Base-by-base conservation (phyloP, 352 stramenopile genomes). In the Pythium pyrilobum region DNA sequence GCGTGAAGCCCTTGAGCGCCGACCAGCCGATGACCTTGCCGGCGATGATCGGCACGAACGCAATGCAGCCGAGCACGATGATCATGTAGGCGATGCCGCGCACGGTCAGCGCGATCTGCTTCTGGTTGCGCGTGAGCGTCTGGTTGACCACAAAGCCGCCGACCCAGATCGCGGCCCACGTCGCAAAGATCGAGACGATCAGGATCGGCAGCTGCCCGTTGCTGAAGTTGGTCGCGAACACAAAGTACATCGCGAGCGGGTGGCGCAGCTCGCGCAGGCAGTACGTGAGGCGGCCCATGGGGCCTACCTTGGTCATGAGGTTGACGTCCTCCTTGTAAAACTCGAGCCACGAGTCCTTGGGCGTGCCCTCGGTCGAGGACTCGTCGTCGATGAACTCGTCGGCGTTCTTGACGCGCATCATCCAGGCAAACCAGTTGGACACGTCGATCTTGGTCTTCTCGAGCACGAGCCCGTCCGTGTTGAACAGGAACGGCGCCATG, bases 381-480 rank as follows among this genome's bases (percentile, higher is more conserved):
- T 59, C 67, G n/a, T 72, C 71, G 15, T 65, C 56, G 24, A 56
- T 69, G 29, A 73, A 48, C 24, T 80, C 68, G 3, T 69, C 60
- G 0, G 66, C 66, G 18, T 67, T 68, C 36, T 81, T 74, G 24
- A 83, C 72, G 48, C 71, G 65, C 76, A 91, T 87, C 82, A 92
- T 91, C 85, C 85, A 95, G 24, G 74, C 66, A 27, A 88, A 88
- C 85, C 85, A 95, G 40, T 93, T 81, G 3, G 59, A 49, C 20
- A 93, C 77, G 46, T 95, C 85, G 2, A 93, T 66, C 45, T 83
- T 89, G 11, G 83, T 87, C 56, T 92, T 92, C 32, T 87, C 74
- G 16, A 88, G 69, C 42, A 92, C 85, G 10, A 95, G 53, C n/a
- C 82, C 82, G 36, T 93, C 83, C n/a, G 85, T 93, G 62, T 95